These are phyloP conservation scores for Lunularia cruciata DNA, from an alignment of 225 moss, liverwort and hornwort genomes.

Conservation along the genomic window DNA sequence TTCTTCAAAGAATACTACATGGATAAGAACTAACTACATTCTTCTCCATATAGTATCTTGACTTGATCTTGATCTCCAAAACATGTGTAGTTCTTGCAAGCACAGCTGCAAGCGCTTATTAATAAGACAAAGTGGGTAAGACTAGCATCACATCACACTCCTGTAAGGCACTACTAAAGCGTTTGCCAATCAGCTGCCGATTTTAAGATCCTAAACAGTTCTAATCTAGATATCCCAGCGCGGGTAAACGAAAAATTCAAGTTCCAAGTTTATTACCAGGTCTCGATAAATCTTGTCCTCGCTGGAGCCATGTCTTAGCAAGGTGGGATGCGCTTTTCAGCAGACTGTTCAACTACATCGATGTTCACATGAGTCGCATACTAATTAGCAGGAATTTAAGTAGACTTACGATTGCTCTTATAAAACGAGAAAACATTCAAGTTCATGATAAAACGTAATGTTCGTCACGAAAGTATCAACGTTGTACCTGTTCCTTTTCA, in stretches of 20 bases:
- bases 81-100: not conserved
- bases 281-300: constrained; percentile 23
- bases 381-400: no score
- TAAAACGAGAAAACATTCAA: no score
- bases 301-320: constrained; percentile 31
- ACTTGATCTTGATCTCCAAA: no score
- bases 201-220: not conserved
- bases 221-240: not conserved
- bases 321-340: constrained; percentile 36
- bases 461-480: not conserved
- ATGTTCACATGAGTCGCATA: not conserved
- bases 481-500: constrained; percentile 63
- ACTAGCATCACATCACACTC: no score
- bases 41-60: no score
- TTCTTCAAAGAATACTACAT: no score
- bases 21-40: no score
- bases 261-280: constrained; percentile 12
- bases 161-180: no score
- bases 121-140: no score
- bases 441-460: not conserved
- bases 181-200: no score
- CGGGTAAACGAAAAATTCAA: not conserved
- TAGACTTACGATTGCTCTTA: no score
- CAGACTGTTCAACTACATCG: constrained; percentile 22
- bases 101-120: no score